Base-by-base conservation (phyloP, 2,329 filamentous ascomycete genomes). In the Trichoderma harzianum region DNA sequence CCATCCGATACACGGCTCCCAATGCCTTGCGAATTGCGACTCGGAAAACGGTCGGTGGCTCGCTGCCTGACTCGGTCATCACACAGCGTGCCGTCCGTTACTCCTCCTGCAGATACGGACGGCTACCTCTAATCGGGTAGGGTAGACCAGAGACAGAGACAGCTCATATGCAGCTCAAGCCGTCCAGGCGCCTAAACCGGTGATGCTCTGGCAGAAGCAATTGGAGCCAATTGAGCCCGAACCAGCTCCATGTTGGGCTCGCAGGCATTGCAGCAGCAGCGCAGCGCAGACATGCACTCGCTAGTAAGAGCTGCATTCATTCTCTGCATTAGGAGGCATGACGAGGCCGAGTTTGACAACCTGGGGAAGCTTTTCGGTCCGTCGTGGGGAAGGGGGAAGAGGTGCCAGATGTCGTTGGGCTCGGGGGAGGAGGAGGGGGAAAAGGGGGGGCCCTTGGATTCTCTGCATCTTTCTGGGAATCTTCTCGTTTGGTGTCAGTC, bases 301-400 rank as follows among this genome's bases (percentile, higher is more conserved):
- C 67, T 64, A 43, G 39, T 43, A 32, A 58, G 24, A 64, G 43
- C 58, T 64, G 68, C 68, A 70, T 70, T 64, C 68, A 70, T 70
- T 64, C 60, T 70, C 68, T 64, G 68, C 68, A 70, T 70, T 39
- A 47, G 58, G 67, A 62, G 24, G 39, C 55, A 60, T 24, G 36
- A 61, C 14, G 55, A 47, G 24, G 11, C 43, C 18, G 47, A 64
- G 34, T 63, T 70, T 64, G 68, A 64, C 68, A 70, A 47, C 60
- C 67, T 64, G 68, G 68, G 61, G 68, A 70, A 64, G 68, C 61
- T 43, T 62, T 63, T 70, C 68, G 68, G 68, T 70, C 68, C 68
- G 68, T 64, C 68, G 68, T 70, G 68, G 68, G 68, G 68, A 70
- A 64, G 30, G 30, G 63, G 39, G 63, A 32, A 63, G n/a, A 39